Evolutionary conservation across 208 protist genomes (phyloP), one percentile per base, ranked within the genome.

Genomic region (Trypanosoma brucei): DNA sequence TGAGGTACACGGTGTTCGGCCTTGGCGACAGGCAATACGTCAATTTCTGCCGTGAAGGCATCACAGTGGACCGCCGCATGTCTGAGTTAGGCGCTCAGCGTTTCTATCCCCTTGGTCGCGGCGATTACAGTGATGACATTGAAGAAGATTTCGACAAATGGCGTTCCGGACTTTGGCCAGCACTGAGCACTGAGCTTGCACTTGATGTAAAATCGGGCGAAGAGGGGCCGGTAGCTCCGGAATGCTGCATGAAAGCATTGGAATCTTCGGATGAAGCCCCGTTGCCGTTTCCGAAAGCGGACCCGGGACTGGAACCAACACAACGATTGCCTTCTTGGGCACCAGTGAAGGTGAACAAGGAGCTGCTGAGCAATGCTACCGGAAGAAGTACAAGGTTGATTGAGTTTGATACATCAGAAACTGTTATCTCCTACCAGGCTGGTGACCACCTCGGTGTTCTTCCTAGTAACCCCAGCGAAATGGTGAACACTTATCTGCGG

Each of bases 391-490:
- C 92, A 60, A 78, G 78, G 4, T 82, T 76, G 54, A 87, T 98
- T 38, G 91, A 96, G 40, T 85, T 98, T 49, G 79, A 82, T 68
- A 82, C 96, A 45, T 59, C 37, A 31, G 78, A 79, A 49, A 92
- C 86, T 6, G 91, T 92, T 64, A 92, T 96, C 45, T 92, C 88
- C 36, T 94, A 94, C 77, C 84, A 97, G 66, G 87, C 92, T 9
- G 97, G 97, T 30, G 97, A 98, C 74, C 96, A 98, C 76, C 68
- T 98, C 3, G 97, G 90, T 50, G 82, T 98, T 22, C 87, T 93
- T 55, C 86, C 97, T n/a, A 75, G 78, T 68, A 98, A 98, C 77
- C 50, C 80, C 7, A 78, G 90, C 44, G 68, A 59, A 14, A 53
- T 97, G 2, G 95, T 98, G 8, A 49, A 93, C 8, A 69, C 81